Evolutionary conservation across 768 basidiomycete genomes (phyloP).

Genomic region (Leucosporidium scottii): DNA sequence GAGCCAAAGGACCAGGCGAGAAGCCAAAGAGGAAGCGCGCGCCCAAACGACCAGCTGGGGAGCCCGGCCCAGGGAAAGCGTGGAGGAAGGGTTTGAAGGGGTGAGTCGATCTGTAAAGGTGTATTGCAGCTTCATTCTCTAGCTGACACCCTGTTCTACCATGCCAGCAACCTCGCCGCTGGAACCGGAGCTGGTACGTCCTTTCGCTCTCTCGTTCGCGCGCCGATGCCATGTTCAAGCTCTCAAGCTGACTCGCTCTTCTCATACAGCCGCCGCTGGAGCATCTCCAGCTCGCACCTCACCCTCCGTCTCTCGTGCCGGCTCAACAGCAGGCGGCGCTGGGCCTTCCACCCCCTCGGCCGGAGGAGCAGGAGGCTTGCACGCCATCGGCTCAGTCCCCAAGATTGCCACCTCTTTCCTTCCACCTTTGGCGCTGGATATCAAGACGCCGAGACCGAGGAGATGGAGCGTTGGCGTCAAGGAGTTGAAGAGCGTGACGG

Average conservation of each 20-base stretch:
- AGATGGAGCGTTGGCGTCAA: background rate
- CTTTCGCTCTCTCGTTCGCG: too few species aligned
- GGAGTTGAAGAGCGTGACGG: background rate
- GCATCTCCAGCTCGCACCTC: background rate
- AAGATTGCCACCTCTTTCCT: conserved; percentile 1
- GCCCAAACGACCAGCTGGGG: conserved; percentile 1
- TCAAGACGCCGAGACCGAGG: background rate
- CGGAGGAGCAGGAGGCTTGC: background rate
- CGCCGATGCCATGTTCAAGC: background rate
- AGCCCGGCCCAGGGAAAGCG: background rate
- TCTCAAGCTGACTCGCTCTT: background rate
- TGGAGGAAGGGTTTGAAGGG: conserved; percentile 6
- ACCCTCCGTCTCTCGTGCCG: background rate
- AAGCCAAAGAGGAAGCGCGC: background rate
- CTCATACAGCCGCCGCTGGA: background rate
- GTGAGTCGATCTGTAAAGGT: background rate
- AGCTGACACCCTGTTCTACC: background rate
- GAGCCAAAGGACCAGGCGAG: too few species aligned
- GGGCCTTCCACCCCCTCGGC: background rate
- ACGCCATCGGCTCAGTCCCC: background rate
- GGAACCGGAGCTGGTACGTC: background rate
- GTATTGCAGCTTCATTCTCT: background rate
- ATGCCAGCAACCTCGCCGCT: background rate
- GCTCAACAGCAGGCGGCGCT: background rate
- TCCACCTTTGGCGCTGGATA: background rate